phyloP scores from a whole-genome alignment of 2,329 filamentous ascomycete species.

The Fusarium burgessii region DNA sequence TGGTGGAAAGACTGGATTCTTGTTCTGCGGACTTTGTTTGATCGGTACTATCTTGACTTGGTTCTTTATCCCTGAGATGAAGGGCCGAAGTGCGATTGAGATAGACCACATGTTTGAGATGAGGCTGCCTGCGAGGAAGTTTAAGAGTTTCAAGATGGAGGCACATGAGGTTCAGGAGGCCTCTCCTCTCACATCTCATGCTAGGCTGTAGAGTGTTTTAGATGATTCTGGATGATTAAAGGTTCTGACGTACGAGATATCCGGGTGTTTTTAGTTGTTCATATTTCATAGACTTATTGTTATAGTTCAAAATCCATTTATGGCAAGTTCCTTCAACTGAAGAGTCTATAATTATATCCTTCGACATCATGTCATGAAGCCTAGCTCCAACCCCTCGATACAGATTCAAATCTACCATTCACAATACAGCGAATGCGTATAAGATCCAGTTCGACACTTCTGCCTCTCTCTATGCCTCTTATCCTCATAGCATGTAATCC shows the following conservation, averaged over 20 bases:
- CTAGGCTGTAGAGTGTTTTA: neutral
- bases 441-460: neutral
- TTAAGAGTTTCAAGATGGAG: conserved; percentile 25
- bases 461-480: neutral
- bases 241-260: neutral
- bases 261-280: fast-evolving
- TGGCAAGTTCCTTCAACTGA: no score
- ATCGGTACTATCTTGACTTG: conserved; percentile 21
- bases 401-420: neutral
- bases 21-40: conserved; percentile 52
- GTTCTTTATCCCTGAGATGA: conserved; percentile 47
- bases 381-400: no score
- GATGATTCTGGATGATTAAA: no score
- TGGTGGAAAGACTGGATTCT: conserved; percentile 55
- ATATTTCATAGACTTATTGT: neutral
- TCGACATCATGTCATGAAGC: no score
- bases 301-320: no score
- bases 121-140: conserved; percentile 23
- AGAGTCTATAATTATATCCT: no score
- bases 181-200: conserved; percentile 4
- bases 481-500: conserved; percentile 6
- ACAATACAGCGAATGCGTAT: neutral
- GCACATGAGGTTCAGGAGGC: conserved; percentile 17
- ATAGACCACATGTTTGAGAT: conserved; percentile 43
- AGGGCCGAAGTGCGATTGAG: conserved; percentile 38